Percentiles rank a stretch among this genome's conserved stretches.
Conservation (phyloP, 2,329 filamentous ascomycete genomes). For the Colletotrichum liriopes region DNA sequence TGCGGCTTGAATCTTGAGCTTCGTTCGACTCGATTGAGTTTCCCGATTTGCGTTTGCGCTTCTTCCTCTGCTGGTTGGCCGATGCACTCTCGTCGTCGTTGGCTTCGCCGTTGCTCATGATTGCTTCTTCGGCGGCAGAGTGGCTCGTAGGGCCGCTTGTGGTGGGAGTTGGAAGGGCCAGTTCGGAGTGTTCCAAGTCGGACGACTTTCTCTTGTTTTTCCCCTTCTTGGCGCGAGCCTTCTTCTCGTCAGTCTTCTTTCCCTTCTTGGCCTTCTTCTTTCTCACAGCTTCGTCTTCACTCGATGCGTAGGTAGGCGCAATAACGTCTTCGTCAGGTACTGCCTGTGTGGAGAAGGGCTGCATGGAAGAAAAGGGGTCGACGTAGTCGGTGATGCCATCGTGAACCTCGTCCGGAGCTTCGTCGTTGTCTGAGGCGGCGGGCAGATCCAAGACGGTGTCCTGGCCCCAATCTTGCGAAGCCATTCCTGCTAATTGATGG, state of each 20-base stretch:
- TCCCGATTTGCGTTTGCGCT: slow-evolving; percentile 25
- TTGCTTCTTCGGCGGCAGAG: slow-evolving; percentile 18
- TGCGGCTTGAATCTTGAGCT: neutral
- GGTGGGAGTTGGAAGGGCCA: slow-evolving; percentile 8
- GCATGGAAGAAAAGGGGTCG: slow-evolving; percentile 33
- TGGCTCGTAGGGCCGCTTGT: slow-evolving; percentile 12
- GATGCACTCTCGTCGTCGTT: neutral
- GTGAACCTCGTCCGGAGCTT: slow-evolving; percentile 9
- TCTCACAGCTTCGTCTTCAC: slow-evolving; percentile 1
- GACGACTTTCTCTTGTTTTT: slow-evolving; percentile 14
- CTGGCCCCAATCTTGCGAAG: slow-evolving; percentile 10
- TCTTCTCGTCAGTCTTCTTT: slow-evolving; percentile 23
- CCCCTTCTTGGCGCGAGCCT: slow-evolving; percentile 10
- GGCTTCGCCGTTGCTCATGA: slow-evolving; percentile 2
- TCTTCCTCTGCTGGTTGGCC: slow-evolving; percentile 7
- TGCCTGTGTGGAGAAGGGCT: slow-evolving; percentile 35
- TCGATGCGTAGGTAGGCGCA: neutral
- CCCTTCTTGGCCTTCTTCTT: slow-evolving; percentile 25
- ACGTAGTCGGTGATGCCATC: slow-evolving; percentile 28
- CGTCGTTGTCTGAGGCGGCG: neutral
- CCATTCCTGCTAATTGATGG: slow-evolving; percentile 10
- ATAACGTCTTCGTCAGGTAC: neutral
- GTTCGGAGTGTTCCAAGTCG: slow-evolving; percentile 6
- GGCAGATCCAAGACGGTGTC: neutral
- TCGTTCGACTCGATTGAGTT: neutral